A percentile compares a stretch with the other conserved stretches of the same genome.
phyloP scores from a whole-genome alignment of 148 eudicot species.

The Camellia japonica region DNA sequence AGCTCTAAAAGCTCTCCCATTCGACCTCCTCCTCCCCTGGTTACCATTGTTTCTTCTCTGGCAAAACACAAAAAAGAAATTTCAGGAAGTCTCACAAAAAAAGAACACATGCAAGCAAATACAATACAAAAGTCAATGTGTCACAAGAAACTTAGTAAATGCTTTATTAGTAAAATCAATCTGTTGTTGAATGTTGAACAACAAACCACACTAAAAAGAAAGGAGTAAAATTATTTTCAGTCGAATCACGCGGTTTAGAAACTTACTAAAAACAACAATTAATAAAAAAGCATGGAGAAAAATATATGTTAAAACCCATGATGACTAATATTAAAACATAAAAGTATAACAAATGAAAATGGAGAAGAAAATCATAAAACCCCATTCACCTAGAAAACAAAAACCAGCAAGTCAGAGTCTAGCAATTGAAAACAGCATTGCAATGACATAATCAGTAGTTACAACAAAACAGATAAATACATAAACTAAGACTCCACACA shows the following conservation, averaged over 20 bases:
- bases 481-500: neutral
- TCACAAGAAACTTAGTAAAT: neutral
- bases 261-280: too few species aligned
- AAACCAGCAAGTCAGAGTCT: neutral
- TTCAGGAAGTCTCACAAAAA: neutral
- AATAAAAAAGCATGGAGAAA: neutral
- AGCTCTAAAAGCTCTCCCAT: conserved; percentile 65
- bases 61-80: conserved; percentile 2
- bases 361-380: neutral
- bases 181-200: neutral
- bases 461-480: neutral
- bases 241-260: neutral
- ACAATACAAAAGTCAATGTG: neutral
- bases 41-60: conserved; percentile 58
- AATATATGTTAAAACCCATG: neutral
- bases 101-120: neutral
- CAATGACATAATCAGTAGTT: neutral
- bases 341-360: neutral
- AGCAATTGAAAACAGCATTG: neutral
- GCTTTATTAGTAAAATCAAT: neutral
- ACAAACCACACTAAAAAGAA: neutral
- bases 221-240: neutral
- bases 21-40: conserved; percentile 71
- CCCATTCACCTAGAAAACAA: neutral
- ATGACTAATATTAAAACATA: neutral